Evolutionary conservation across 208 protist genomes (phyloP), one percentile per base, ranked within the genome.

Genomic region (Leishmania tarentolae): DNA sequence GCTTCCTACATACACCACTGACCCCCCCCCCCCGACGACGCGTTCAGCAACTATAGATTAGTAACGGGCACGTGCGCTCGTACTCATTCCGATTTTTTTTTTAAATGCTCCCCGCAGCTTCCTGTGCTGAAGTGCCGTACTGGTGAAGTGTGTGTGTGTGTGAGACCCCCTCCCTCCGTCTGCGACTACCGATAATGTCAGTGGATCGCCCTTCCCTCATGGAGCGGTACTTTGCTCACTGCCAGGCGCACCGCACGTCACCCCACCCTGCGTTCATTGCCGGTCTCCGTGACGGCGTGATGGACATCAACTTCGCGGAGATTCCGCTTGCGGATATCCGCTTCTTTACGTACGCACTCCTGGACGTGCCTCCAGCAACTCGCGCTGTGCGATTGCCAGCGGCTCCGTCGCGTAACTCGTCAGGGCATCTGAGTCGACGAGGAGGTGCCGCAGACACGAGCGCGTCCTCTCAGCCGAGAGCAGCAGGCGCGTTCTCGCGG

Each of bases 191-290:
- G 50, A 37, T 40, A 19, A 56, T 37, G 53, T 19, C 72, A 19
- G 93, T 95, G 92, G 78, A 79, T 1, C 76, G 76, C 0, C 69
- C 59, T 52, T 71, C 75, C 24, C 65, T 93, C 8, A 70, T 91
- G 61, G 77, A 85, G 37, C 88, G 87, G 44, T 95, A 95, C 79
- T 83, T 93, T 52, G 72, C 79, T 44, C 86, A 92, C 76, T 95
- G 90, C 80, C 73, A 86, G 66, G 79, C 82, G 50, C 89, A 87
- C 47, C 86, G 75, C 53, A 80, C 82, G 0, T 78, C 86, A n/a
- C 89, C 90, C 8, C 89, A 86, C 61, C 72, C 85, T 0, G 84
- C 72, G 35, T 91, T 95, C 75, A 78, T 90, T 37, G 76, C 86
- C 37, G 53, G 85, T 80, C 73, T 91, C 24, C 82, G 78, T 65